These are phyloP conservation scores for Gyromitra esculenta DNA, from an alignment of 2,329 filamentous ascomycete species.

Conservation along the genomic window DNA sequence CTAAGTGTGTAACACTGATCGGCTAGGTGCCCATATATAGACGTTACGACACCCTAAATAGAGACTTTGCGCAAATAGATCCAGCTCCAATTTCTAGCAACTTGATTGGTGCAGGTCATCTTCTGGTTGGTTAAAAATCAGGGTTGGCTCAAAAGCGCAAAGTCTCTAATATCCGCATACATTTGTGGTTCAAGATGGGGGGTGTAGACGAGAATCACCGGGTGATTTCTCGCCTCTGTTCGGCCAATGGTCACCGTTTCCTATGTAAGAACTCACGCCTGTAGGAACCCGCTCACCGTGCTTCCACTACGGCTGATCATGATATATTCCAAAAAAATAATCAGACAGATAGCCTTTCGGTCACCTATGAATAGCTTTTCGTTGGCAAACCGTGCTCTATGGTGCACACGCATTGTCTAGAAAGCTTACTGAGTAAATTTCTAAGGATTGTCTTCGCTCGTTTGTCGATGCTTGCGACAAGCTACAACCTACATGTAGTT, in stretches of 20 bases:
- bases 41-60: too few relatives aligned
- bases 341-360: neutral
- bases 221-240: neutral
- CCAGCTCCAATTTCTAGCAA: too few relatives aligned
- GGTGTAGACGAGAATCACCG: neutral
- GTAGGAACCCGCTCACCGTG: neutral
- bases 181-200: neutral
- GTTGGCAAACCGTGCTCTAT: too few relatives aligned
- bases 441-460: too few relatives aligned
- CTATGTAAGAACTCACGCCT: neutral
- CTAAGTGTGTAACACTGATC: neutral
- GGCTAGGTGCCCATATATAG: too few relatives aligned
- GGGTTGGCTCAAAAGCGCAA: too few relatives aligned
- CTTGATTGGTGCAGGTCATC: too few relatives aligned
- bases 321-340: neutral
- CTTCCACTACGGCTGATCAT: neutral
- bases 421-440: too few relatives aligned
- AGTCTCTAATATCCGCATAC: too few relatives aligned
- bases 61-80: too few relatives aligned
- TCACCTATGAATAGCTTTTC: neutral
- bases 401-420: too few relatives aligned
- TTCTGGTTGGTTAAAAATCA: too few relatives aligned
- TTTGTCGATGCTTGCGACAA: neutral
- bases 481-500: neutral
- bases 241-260: conserved; percentile 5